Percentiles rank a stretch among this genome's conserved stretches.
Evolutionary conservation across 768 basidiomycete genomes (phyloP).

Genomic region (Collybiopsis luxurians): DNA sequence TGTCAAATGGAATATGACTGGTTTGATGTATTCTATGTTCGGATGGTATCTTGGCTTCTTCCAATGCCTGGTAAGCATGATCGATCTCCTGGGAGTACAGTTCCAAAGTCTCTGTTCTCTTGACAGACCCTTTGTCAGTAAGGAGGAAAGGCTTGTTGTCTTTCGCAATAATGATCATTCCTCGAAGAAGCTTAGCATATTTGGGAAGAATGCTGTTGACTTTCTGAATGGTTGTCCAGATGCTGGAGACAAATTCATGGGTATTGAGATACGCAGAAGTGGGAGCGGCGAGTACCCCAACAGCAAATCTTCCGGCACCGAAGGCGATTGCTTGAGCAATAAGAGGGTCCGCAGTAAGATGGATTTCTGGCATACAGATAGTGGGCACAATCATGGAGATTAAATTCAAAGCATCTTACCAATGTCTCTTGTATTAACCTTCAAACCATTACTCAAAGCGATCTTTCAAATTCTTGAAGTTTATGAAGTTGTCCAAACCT

Average conservation of each 20-base stretch:
- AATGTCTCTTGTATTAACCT: too few species aligned
- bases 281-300: constrained; percentile 20
- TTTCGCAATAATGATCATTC: constrained; percentile 21
- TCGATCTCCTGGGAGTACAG: constrained; percentile 25
- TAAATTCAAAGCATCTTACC: too few species aligned
- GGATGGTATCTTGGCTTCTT: constrained; percentile 5
- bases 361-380: constrained; percentile 21
- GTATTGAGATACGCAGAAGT: not conserved
- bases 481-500: too few species aligned
- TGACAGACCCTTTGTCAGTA: constrained; percentile 24
- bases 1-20: too few species aligned
- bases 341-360: constrained; percentile 15
- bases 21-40: too few species aligned
- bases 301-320: constrained; percentile 19
- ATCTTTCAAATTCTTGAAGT: too few species aligned
- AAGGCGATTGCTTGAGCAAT: constrained; percentile 20
- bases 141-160: constrained; percentile 17
- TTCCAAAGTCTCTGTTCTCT: constrained; percentile 14
- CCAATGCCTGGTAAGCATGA: constrained; percentile 17
- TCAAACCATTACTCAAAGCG: too few species aligned
- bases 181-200: constrained; percentile 23
- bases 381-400: too few species aligned
- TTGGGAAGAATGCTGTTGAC: constrained; percentile 21
- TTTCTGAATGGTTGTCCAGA: constrained; percentile 19
- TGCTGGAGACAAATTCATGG: constrained; percentile 13